Percentiles rank a stretch among this genome's conserved stretches.
Evolutionary conservation across 2,329 filamentous ascomycete genomes (phyloP).

Genomic region (Dendrostoma leiphaemia): DNA sequence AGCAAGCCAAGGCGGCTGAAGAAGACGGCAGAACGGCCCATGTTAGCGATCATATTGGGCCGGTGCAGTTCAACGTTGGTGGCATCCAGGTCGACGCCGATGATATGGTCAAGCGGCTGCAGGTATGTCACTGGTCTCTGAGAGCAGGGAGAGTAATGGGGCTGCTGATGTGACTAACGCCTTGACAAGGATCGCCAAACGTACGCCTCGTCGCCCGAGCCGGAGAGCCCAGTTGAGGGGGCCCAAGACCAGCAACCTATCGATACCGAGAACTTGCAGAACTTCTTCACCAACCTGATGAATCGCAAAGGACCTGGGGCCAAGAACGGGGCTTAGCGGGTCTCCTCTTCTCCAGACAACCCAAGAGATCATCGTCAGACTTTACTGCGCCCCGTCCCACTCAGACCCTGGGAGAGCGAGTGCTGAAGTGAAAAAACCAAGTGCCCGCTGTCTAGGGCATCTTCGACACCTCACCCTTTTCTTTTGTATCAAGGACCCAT

Average conservation of each 20-base stretch:
- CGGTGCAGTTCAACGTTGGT: slow-evolving; percentile 97
- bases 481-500: background rate
- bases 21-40: slow-evolving; percentile 35
- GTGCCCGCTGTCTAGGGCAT: background rate
- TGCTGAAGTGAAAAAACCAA: background rate
- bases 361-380: background rate
- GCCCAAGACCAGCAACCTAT: slow-evolving; percentile 34
- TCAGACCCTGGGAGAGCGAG: background rate
- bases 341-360: background rate
- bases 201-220: slow-evolving; percentile 46
- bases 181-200: slow-evolving; percentile 55
- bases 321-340: slow-evolving; percentile 18
- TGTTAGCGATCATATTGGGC: slow-evolving; percentile 80
- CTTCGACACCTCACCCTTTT: background rate
- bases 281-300: slow-evolving; percentile 60
- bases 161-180: background rate
- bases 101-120: slow-evolving; percentile 83
- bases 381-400: background rate
- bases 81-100: slow-evolving; percentile 95
- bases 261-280: slow-evolving; percentile 57
- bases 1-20: slow-evolving; percentile 37
- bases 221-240: slow-evolving; percentile 35
- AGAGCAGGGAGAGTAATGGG: background rate
- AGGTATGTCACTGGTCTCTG: slow-evolving; percentile 51
- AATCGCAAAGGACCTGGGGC: slow-evolving; percentile 43